Evolutionary conservation across 176 grass and related monocot species (phyloP), one percentile per base, ranked within the genome.

Genomic region (Poa pratensis): DNA sequence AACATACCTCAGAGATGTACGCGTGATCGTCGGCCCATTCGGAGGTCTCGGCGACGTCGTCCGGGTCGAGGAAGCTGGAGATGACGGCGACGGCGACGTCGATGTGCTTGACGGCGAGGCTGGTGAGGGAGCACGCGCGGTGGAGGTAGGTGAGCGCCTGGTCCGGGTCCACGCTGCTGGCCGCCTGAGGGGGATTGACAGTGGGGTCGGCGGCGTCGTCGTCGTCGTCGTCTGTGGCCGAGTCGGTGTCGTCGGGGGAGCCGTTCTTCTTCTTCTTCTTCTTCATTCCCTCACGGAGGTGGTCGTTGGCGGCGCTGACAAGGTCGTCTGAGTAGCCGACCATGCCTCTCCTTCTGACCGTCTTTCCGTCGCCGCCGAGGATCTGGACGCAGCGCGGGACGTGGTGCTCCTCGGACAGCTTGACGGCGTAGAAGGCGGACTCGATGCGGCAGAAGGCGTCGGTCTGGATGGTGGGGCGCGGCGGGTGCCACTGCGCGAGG

Each of bases 381-480:
- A 35, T 30, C 64, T 67, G 30, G 64, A 67, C 7, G 64, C 64
- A 67, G 64, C 15, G 64, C 16, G 64, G 64, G 64, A 67, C 3
- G 30, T 67, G 64, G 64, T 67, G 30, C 64, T 67, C 64, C 64
- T 67, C 7, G 64, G 64, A 3, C 7, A 67, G 64, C 7, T 9
- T 35, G 64, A 67, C 64, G 64, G 64, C 64, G 64, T 35, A 67
- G 64, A 37, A 35, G 30, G 64, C 64, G 64, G 64, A 18, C 64
- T 67, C 64, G 30, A 67, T 10, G 64, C 64, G 64, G 64, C 16
- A 6, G 64, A 67, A 67, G 64, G 64, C 64, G 5, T 67, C 64
- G 30, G 64, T 3, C 64, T 67, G 64, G 16, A 30, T 67, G 64
- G 7, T 7, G 1, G 64, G 64, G 64, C 64, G 64, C 30, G 30